These are phyloP conservation scores for Arthrocladium fulminans DNA, from an alignment of 2,329 filamentous ascomycete species.

Conservation along the genomic window DNA sequence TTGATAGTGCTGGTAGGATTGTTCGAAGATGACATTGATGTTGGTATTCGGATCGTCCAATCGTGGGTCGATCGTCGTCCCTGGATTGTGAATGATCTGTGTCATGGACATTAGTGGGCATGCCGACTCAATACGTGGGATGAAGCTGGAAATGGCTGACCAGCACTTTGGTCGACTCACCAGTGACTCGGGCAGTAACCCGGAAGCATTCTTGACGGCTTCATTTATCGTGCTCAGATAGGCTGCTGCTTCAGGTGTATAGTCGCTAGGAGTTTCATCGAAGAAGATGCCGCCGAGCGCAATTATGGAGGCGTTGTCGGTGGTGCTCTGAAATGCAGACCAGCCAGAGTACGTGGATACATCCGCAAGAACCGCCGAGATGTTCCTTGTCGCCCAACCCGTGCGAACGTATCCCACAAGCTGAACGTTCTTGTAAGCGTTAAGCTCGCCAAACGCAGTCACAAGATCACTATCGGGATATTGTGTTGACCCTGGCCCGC, in stretches of 20 bases:
- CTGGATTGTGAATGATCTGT: slow-evolving; percentile 39
- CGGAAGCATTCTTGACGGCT: slow-evolving; percentile 16
- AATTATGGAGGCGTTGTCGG: slow-evolving; percentile 23
- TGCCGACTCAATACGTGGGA: neutral
- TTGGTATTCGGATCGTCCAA: slow-evolving; percentile 34
- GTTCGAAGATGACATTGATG: slow-evolving; percentile 41
- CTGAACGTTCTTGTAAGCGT: slow-evolving; percentile 27
- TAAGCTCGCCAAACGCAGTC: neutral
- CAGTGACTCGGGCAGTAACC: too few relatives aligned
- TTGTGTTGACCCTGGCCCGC: neutral
- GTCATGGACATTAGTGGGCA: neutral
- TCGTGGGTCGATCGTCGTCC: slow-evolving; percentile 33
- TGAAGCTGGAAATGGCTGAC: neutral
- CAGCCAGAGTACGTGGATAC: slow-evolving; percentile 33
- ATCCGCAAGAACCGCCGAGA: slow-evolving; percentile 29
- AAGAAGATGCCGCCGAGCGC: slow-evolving; percentile 36
- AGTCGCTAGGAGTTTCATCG: slow-evolving; percentile 28
- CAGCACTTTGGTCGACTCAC: too few relatives aligned
- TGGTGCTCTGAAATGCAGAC: slow-evolving; percentile 16
- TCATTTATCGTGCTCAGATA: slow-evolving; percentile 21
- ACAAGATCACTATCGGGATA: neutral
- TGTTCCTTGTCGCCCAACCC: slow-evolving; percentile 26
- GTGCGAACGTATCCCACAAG: slow-evolving; percentile 37
- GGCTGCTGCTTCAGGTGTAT: slow-evolving; percentile 15
- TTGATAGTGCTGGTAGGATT: slow-evolving; percentile 33